These are phyloP conservation scores for Hawksworthiomyces lignivorus DNA, from an alignment of 2,329 filamentous ascomycete genomes.

Conservation along the genomic window DNA sequence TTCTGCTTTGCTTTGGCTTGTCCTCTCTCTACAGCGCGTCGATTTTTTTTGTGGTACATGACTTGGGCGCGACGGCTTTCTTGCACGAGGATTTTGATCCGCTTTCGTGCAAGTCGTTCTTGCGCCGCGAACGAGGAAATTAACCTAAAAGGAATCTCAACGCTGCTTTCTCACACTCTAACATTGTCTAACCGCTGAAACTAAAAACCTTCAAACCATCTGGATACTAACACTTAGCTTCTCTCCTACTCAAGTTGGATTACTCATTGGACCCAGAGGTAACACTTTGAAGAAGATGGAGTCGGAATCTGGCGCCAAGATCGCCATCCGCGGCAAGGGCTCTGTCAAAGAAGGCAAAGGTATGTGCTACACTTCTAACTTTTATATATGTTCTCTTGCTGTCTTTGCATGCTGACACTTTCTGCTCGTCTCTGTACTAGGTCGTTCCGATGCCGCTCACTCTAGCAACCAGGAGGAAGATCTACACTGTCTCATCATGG, in stretches of 20 bases:
- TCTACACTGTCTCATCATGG: constrained; percentile 98
- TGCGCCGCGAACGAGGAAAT: constrained; percentile 18
- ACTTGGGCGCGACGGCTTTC: too few relatives aligned
- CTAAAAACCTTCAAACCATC: constrained; percentile 7
- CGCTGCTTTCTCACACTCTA: constrained; percentile 14
- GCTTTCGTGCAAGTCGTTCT: constrained; percentile 20
- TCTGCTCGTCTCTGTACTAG: neutral
- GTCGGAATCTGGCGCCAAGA: constrained; percentile 92
- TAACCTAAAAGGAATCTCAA: constrained; percentile 21
- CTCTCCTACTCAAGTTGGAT: constrained; percentile 84
- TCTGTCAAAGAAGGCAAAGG: constrained; percentile 99
- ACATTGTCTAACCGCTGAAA: constrained; percentile 24
- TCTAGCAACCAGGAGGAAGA: constrained; percentile 99
- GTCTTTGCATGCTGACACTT: neutral
- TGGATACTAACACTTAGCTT: constrained; percentile 84
- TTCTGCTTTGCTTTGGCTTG: neutral
- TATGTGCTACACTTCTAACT: neutral
- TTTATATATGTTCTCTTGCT: neutral
- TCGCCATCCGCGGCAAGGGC: constrained; percentile 98
- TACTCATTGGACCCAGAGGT: constrained; percentile 99
- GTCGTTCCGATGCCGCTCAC: constrained; percentile 95
- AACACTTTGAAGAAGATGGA: constrained; percentile 99
- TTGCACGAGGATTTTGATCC: constrained; percentile 1
- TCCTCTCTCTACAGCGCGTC: neutral
- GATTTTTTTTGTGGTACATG: constrained; percentile 15